A percentile compares a stretch with the other conserved stretches of the same genome.
phyloP scores from a whole-genome alignment of 257 asterid genomes.

The Solanum bulbocastanum region DNA sequence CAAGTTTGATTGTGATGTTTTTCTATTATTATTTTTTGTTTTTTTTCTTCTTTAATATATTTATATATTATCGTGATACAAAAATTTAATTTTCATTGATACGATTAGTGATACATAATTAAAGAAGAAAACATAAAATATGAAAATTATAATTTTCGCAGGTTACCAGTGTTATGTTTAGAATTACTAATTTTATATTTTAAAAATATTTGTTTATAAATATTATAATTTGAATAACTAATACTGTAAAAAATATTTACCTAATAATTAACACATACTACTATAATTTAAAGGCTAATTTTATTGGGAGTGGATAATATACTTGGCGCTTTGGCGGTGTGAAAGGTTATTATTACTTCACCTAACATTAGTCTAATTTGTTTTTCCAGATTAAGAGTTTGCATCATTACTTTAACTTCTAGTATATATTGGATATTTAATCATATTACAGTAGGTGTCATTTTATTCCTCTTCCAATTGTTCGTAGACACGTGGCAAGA shows the following conservation, averaged over 20 bases:
- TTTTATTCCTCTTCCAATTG: not conserved
- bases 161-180: not conserved
- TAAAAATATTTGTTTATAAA: not conserved
- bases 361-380: not conserved
- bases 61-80: not conserved
- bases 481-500: not conserved
- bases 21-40: not conserved
- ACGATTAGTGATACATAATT: not conserved
- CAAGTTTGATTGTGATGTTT: conserved; percentile 10
- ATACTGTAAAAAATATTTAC: not conserved
- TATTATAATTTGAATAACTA: not conserved
- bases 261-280: not conserved
- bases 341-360: not conserved
- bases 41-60: not conserved
- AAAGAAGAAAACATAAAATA: not conserved
- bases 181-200: not conserved
- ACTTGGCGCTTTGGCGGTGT: not conserved
- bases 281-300: not conserved
- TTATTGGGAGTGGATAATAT: not conserved
- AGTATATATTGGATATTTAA: not conserved
- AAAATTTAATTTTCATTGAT: not conserved
- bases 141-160: not conserved
- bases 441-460: not conserved
- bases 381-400: not conserved
- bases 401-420: not conserved